A percentile compares a stretch with the other conserved stretches of the same genome.
phyloP scores from a whole-genome alignment of 2,329 filamentous ascomycete genomes.

The Penicillium sp. region DNA sequence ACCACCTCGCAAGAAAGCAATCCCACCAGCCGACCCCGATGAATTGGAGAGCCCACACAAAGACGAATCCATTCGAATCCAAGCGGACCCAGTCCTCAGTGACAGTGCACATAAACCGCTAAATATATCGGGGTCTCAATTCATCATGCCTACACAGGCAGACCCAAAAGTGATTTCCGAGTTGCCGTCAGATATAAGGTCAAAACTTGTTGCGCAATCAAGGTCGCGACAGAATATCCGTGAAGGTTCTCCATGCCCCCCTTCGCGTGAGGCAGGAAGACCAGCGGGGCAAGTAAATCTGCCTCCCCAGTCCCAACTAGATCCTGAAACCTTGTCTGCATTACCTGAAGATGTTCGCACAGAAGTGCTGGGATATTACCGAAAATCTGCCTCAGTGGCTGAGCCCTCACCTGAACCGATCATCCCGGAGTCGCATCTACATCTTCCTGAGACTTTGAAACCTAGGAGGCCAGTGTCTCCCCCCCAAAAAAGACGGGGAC shows the following conservation, averaged over 20 bases:
- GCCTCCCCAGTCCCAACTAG: slow-evolving; percentile 73
- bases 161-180: slow-evolving; percentile 82
- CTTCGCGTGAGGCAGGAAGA: slow-evolving; percentile 21
- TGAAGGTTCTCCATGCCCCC: slow-evolving; percentile 37
- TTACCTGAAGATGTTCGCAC: slow-evolving; percentile 83
- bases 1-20: slow-evolving; percentile 30
- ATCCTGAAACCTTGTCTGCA: slow-evolving; percentile 79
- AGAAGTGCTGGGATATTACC: slow-evolving; percentile 77
- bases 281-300: slow-evolving; percentile 41
- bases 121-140: slow-evolving; percentile 85
- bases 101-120: slow-evolving; percentile 61
- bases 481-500: slow-evolving; percentile 65
- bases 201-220: slow-evolving; percentile 67
- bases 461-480: slow-evolving; percentile 59
- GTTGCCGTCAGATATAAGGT: slow-evolving; percentile 79
- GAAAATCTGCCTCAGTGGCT: slow-evolving; percentile 29
- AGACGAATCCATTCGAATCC: slow-evolving; percentile 33
- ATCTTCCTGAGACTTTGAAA: slow-evolving; percentile 35
- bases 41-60: slow-evolving; percentile 48
- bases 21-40: slow-evolving; percentile 49
- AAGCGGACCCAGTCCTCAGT: slow-evolving; percentile 34
- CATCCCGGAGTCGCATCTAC: slow-evolving; percentile 50
- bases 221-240: slow-evolving; percentile 24
- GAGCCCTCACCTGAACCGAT: slow-evolving; percentile 32
- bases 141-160: slow-evolving; percentile 78